These are phyloP conservation scores for Nicotiana attenuata DNA, from an alignment of 257 asterid genomes.

Conservation along the genomic window DNA sequence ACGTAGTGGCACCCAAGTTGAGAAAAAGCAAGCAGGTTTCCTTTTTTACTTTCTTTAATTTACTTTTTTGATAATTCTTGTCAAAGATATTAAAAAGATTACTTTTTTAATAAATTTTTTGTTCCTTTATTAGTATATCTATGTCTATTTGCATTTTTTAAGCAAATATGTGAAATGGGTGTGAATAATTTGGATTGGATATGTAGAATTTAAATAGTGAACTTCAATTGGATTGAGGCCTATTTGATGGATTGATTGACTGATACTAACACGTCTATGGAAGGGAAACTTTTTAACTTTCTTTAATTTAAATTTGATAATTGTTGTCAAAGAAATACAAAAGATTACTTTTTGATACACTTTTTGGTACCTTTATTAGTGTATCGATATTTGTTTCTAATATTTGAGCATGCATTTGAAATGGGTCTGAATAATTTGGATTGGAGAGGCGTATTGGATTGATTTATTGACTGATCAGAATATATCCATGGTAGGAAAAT, in stretches of 20 bases:
- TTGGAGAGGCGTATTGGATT: neutral
- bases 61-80: neutral
- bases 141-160: too few species aligned
- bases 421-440: neutral
- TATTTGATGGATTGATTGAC: too few species aligned
- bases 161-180: too few species aligned
- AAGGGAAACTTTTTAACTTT: too few species aligned
- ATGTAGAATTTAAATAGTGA: too few species aligned
- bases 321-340: neutral
- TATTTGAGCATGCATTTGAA: neutral
- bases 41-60: neutral
- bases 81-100: too few species aligned
- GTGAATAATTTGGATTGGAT: too few species aligned
- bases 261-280: too few species aligned
- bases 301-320: neutral
- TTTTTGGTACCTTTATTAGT: neutral
- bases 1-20: slow-evolving; percentile 76
- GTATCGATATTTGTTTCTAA: neutral
- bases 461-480: neutral
- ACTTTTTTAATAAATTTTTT: too few species aligned
- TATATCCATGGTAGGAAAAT: neutral
- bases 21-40: slow-evolving; percentile 81
- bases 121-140: too few species aligned
- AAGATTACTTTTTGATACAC: neutral
- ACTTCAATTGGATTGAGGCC: too few species aligned